These are phyloP conservation scores for Avena insularis DNA, from an alignment of 176 grass and related monocot genomes.

Conservation along the genomic window DNA sequence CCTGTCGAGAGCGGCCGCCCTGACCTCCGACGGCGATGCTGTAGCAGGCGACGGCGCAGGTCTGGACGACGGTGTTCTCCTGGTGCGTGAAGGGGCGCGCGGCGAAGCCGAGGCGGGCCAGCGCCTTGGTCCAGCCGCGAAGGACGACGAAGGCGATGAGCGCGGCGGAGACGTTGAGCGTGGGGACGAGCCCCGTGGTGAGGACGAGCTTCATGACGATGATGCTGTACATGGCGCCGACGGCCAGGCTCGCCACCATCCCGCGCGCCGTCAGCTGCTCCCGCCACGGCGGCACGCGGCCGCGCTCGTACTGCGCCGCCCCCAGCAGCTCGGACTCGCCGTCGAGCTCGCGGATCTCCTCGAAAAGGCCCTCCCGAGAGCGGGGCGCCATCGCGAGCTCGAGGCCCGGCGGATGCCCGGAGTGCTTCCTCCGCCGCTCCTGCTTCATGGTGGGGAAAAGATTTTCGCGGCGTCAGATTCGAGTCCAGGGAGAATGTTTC, in stretches of 20 bases:
- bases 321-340: slow-evolving; percentile 20
- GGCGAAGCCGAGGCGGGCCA: slow-evolving; percentile 56
- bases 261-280: slow-evolving; percentile 83
- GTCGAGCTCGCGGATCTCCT: slow-evolving; percentile 30
- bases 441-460: slow-evolving; percentile 46
- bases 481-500: background rate
- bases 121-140: slow-evolving; percentile 73
- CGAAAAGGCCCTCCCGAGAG: background rate
- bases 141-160: slow-evolving; percentile 93
- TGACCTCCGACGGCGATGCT: slow-evolving; percentile 83
- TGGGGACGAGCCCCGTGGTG: slow-evolving; percentile 85
- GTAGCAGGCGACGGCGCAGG: slow-evolving; percentile 96
- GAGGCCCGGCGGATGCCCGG: slow-evolving; percentile 15
- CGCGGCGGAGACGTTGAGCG: slow-evolving; percentile 94
- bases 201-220: slow-evolving; percentile 95
- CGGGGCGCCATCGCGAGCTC: slow-evolving; percentile 42
- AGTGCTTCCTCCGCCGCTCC: slow-evolving; percentile 48
- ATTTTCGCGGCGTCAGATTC: slow-evolving; percentile 51
- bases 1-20: background rate
- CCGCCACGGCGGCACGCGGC: slow-evolving; percentile 66
- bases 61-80: slow-evolving; percentile 97
- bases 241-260: slow-evolving; percentile 68
- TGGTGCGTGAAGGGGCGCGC: slow-evolving; percentile 79
- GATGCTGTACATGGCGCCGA: slow-evolving; percentile 84
- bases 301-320: background rate